phyloP scores from a whole-genome alignment of 1,139 yeast genomes.

The Lizanozyma gosingica region DNA sequence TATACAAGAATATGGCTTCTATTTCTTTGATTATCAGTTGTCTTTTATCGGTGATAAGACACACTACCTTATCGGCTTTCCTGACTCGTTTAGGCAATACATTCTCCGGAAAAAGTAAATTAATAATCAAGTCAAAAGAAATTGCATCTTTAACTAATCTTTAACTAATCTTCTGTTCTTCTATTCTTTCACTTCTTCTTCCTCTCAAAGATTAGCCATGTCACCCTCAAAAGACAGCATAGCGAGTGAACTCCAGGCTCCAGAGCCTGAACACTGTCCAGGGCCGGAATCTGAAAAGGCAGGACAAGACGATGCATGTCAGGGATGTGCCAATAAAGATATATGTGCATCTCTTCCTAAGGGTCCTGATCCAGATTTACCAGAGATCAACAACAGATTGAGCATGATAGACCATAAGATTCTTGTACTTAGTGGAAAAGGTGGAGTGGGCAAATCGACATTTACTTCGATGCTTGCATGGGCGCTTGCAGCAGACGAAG shows the following conservation, averaged over 20 bases:
- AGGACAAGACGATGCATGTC: slow-evolving; percentile 90
- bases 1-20: too few species aligned
- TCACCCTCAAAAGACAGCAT: slow-evolving; percentile 14
- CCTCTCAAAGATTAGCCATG: neutral
- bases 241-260: slow-evolving; percentile 21
- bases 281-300: slow-evolving; percentile 95
- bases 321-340: slow-evolving; percentile 88
- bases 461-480: slow-evolving; percentile 91
- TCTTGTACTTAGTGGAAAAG: slow-evolving; percentile 87
- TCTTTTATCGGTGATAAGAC: too few species aligned
- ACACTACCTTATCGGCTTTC: too few species aligned
- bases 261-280: slow-evolving; percentile 95
- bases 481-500: slow-evolving; percentile 90
- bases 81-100: too few species aligned
- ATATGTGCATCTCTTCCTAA: slow-evolving; percentile 82
- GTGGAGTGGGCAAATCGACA: slow-evolving; percentile 97
- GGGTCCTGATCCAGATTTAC: slow-evolving; percentile 94
- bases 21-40: too few species aligned
- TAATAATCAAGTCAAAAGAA: too few species aligned
- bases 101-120: too few species aligned
- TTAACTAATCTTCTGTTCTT: neutral
- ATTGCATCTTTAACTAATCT: too few species aligned
- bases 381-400: slow-evolving; percentile 63
- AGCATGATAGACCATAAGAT: slow-evolving; percentile 70
- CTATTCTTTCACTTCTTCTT: neutral